Evolutionary conservation across 164 flowering plant species (phyloP).

Genomic region (Umbellularia californica): DNA sequence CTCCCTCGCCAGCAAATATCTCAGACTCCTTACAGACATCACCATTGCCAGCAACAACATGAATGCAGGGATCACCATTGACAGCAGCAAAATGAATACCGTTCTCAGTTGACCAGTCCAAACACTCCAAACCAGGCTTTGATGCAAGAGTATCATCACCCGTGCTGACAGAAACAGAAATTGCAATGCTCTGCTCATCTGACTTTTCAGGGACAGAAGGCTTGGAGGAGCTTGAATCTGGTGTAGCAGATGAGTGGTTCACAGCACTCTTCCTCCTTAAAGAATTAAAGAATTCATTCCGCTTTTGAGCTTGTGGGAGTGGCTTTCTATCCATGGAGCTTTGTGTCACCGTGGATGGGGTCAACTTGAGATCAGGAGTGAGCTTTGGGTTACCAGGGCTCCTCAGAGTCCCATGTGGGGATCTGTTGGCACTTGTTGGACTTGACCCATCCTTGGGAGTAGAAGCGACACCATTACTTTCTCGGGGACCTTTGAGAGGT

Average conservation of each 20-base stretch:
- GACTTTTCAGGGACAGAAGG: conserved; percentile 34
- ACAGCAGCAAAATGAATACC: conserved; percentile 19
- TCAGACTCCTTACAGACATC: conserved; percentile 27
- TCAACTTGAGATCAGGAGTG: conserved; percentile 44
- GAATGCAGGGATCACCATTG: conserved; percentile 18
- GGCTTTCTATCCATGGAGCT: conserved; percentile 50
- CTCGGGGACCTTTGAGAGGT: conserved; percentile 68
- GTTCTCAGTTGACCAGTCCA: conserved; percentile 28
- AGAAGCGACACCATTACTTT: conserved; percentile 48
- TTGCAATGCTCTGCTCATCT: conserved; percentile 27
- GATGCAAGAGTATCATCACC: conserved; percentile 15
- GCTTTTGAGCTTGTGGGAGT: conserved; percentile 60
- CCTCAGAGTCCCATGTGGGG: conserved; percentile 24
- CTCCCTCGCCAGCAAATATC: conserved; percentile 19
- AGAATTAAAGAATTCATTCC: conserved; percentile 76
- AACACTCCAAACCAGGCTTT: conserved; percentile 17
- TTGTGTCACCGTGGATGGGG: conserved; percentile 25
- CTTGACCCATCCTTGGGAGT: conserved; percentile 44
- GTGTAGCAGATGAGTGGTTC: conserved; percentile 22
- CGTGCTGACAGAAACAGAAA: conserved; percentile 25
- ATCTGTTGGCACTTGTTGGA: conserved; percentile 36
- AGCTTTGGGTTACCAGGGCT: conserved; percentile 40
- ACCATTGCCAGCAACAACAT: not conserved
- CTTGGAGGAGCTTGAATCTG: conserved; percentile 32
- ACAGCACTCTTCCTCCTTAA: conserved; percentile 64